Conservation (phyloP, 306 rosid genomes). For the Comarum palustre region DNA sequence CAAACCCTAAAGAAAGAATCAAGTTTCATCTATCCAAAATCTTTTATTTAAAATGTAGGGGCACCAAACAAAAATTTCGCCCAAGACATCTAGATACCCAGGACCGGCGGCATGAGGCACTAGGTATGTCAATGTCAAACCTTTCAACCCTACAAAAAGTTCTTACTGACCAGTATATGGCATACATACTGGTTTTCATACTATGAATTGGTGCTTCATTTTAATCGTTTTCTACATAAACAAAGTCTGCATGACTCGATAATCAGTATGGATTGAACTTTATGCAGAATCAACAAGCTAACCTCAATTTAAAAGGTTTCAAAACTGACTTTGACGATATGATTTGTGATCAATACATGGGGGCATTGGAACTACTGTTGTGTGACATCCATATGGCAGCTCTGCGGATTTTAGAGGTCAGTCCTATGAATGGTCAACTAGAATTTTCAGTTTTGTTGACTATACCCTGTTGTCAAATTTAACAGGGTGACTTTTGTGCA, state of each 20-base stretch:
- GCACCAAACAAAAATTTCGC: no score
- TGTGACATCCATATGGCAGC: conserved; percentile 52
- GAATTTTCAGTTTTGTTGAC: neutral
- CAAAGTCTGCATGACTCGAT: neutral
- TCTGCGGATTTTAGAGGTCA: conserved; percentile 81
- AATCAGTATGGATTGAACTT: neutral
- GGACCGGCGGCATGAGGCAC: conserved; percentile 70
- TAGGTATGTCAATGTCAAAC: conserved; percentile 41
- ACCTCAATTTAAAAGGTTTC: neutral
- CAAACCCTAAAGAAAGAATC: no score
- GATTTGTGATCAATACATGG: neutral
- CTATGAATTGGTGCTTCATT: neutral
- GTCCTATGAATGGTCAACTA: conserved; percentile 15
- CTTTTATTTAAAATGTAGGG: no score
- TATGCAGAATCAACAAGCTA: neutral
- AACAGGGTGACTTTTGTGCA: conserved; percentile 25
- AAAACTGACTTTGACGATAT: conserved; percentile 20
- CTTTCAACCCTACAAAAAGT: neutral
- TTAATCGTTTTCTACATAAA: neutral
- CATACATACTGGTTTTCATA: neutral
- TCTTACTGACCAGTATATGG: neutral
- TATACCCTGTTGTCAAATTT: conserved; percentile 9
- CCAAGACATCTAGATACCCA: no score
- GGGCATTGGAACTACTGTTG: neutral
- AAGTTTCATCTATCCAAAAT: no score